Conservation (phyloP, 2,329 filamentous ascomycete species). For the Polychaeton citri region DNA sequence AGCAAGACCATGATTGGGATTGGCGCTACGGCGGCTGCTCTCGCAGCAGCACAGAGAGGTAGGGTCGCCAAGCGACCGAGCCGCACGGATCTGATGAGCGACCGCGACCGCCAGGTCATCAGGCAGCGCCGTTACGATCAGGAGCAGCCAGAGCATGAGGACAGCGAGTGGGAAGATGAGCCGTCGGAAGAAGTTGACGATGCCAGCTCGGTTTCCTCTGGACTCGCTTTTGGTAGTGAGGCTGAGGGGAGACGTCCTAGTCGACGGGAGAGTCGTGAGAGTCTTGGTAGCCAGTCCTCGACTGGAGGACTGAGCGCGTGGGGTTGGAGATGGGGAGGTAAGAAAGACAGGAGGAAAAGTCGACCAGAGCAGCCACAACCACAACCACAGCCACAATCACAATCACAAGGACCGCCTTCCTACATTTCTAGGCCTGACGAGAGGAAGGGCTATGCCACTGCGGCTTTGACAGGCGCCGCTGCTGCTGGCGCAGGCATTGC, state of each 20-base stretch:
- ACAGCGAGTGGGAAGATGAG: conserved; percentile 45
- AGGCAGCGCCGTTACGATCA: neutral
- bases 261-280: conserved; percentile 35
- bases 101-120: conserved; percentile 3
- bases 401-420: conserved; percentile 5
- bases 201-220: conserved; percentile 42
- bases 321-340: conserved; percentile 47
- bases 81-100: conserved; percentile 13
- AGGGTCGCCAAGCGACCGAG: conserved; percentile 12
- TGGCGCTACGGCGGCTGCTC: conserved; percentile 35
- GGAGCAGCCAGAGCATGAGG: conserved; percentile 17
- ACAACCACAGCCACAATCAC: conserved; percentile 3
- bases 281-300: conserved; percentile 39
- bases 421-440: conserved; percentile 5
- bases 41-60: conserved; percentile 28
- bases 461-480: conserved; percentile 24
- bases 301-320: conserved; percentile 38
- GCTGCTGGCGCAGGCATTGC: conserved; percentile 27
- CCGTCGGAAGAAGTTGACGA: conserved; percentile 39
- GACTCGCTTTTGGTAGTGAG: conserved; percentile 46
- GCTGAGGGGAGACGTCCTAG: conserved; percentile 23
- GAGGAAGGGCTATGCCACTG: conserved; percentile 9
- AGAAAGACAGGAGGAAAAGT: conserved; percentile 22
- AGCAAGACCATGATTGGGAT: conserved; percentile 33
- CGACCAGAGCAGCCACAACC: conserved; percentile 1